phyloP scores from a whole-genome alignment of 495 filamentous ascomycete species.

The Penicillium paradoxum region DNA sequence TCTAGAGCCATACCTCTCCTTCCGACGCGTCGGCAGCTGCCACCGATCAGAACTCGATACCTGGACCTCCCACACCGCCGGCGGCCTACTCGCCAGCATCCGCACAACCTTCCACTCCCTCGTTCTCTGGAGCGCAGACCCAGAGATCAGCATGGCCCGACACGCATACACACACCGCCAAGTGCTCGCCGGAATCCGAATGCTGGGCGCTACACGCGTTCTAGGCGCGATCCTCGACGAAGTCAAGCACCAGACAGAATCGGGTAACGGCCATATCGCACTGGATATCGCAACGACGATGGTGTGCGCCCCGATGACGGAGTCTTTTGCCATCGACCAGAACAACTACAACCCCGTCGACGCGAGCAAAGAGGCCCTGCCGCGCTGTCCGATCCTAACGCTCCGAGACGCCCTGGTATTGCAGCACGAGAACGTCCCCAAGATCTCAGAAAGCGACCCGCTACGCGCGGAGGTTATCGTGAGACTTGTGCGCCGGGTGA shows the following conservation, averaged over 20 bases:
- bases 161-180: slow-evolving; percentile 77
- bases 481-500: slow-evolving; percentile 69
- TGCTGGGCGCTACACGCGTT: slow-evolving; percentile 63
- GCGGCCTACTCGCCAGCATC: slow-evolving; percentile 58
- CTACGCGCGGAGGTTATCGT: slow-evolving; percentile 65
- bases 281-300: slow-evolving; percentile 72
- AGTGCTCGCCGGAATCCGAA: slow-evolving; percentile 57
- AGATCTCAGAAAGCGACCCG: slow-evolving; percentile 56
- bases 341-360: slow-evolving; percentile 35
- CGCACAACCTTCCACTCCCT: slow-evolving; percentile 63
- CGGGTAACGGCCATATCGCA: slow-evolving; percentile 54
- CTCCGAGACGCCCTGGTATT: slow-evolving; percentile 69
- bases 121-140: slow-evolving; percentile 65
- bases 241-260: slow-evolving; percentile 51
- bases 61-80: slow-evolving; percentile 61
- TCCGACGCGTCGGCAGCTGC: slow-evolving; percentile 59
- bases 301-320: slow-evolving; percentile 63
- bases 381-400: slow-evolving; percentile 41
- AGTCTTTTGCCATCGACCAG: slow-evolving; percentile 43
- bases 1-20: slow-evolving; percentile 63
- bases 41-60: slow-evolving; percentile 68
- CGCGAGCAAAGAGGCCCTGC: slow-evolving; percentile 36
- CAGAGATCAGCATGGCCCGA: slow-evolving; percentile 59
- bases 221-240: slow-evolving; percentile 65
- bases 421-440: slow-evolving; percentile 58